phyloP scores from a whole-genome alignment of 2,329 filamentous ascomycete species.

The Hyphodiscus sp. region DNA sequence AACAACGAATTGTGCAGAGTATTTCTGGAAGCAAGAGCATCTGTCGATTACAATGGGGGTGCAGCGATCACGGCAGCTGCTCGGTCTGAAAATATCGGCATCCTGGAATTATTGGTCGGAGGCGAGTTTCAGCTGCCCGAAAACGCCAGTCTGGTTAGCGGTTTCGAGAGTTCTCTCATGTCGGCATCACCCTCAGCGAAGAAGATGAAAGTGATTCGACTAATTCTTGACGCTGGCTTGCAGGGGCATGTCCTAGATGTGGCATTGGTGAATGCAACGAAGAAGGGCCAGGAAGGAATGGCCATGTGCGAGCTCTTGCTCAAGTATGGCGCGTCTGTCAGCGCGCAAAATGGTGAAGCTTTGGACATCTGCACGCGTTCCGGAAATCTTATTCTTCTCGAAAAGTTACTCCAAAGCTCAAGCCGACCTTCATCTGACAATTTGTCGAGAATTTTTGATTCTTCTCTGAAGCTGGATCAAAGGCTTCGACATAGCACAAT shows the following conservation, averaged over 20 bases:
- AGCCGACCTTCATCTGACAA: background rate
- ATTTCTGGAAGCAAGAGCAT: conserved; percentile 11
- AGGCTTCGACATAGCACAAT: conserved; percentile 2
- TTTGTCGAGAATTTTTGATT: conserved; percentile 8
- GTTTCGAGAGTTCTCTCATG: conserved; percentile 9
- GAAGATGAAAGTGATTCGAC: conserved; percentile 5
- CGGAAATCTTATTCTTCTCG: conserved; percentile 8
- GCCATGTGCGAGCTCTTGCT: conserved; percentile 41
- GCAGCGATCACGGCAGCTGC: conserved; percentile 9
- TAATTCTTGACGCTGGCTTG: conserved; percentile 12
- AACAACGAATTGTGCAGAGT: conserved; percentile 9
- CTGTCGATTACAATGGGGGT: conserved; percentile 10
- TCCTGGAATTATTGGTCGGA: conserved; percentile 13
- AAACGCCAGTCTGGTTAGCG: conserved; percentile 7
- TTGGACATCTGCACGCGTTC: conserved; percentile 33
- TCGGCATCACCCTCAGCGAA: background rate
- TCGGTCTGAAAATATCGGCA: conserved; percentile 8
- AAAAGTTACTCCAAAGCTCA: conserved; percentile 3
- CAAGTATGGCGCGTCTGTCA: conserved; percentile 44
- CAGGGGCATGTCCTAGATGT: conserved; percentile 5
- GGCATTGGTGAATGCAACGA: conserved; percentile 8
- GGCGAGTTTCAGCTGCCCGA: conserved; percentile 5
- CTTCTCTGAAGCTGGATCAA: conserved; percentile 5
- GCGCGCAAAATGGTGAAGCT: conserved; percentile 45
- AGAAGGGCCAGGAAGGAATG: conserved; percentile 7